Evolutionary conservation across 768 basidiomycete genomes (phyloP).

Genomic region (Coprinopsis marcescibilis): DNA sequence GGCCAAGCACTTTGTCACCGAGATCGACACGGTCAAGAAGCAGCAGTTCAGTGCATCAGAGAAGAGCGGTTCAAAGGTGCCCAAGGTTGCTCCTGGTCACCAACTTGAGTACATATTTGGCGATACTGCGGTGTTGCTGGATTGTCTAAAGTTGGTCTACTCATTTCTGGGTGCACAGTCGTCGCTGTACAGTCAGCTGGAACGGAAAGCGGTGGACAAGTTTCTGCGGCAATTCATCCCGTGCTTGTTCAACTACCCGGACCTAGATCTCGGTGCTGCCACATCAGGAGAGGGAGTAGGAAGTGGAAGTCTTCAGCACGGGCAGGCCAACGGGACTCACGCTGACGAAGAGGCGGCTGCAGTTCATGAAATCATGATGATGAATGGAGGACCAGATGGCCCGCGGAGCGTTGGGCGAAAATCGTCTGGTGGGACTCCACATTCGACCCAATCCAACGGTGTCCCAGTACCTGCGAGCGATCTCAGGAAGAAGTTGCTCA

Average conservation of each 20-base stretch:
- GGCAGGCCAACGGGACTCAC: neutral
- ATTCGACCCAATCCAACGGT: slow-evolving; percentile 36
- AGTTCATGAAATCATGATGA: slow-evolving; percentile 4
- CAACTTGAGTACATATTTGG: slow-evolving; percentile 78
- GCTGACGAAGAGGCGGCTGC: slow-evolving; percentile 31
- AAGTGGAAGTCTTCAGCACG: slow-evolving; percentile 9
- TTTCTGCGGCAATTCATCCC: slow-evolving; percentile 86
- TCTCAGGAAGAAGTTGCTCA: slow-evolving; percentile 73
- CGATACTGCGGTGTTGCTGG: slow-evolving; percentile 78
- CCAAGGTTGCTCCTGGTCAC: slow-evolving; percentile 42
- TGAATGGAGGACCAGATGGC: slow-evolving; percentile 24
- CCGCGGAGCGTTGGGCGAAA: slow-evolving; percentile 41
- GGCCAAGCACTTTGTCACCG: slow-evolving; percentile 72
- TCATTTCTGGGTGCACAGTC: slow-evolving; percentile 87
- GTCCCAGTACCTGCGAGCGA: slow-evolving; percentile 62
- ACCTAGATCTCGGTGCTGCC: slow-evolving; percentile 59
- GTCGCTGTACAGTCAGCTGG: slow-evolving; percentile 63
- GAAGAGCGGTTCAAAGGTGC: slow-evolving; percentile 24
- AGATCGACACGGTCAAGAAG: slow-evolving; percentile 67
- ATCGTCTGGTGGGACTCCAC: slow-evolving; percentile 33
- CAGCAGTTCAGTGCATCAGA: slow-evolving; percentile 45
- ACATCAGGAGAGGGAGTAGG: slow-evolving; percentile 51
- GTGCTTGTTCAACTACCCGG: slow-evolving; percentile 65
- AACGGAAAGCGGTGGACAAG: slow-evolving; percentile 77
- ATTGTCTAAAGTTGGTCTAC: slow-evolving; percentile 85